phyloP scores from a whole-genome alignment of 176 grass and related monocot genomes.

The Oryza longistaminata region DNA sequence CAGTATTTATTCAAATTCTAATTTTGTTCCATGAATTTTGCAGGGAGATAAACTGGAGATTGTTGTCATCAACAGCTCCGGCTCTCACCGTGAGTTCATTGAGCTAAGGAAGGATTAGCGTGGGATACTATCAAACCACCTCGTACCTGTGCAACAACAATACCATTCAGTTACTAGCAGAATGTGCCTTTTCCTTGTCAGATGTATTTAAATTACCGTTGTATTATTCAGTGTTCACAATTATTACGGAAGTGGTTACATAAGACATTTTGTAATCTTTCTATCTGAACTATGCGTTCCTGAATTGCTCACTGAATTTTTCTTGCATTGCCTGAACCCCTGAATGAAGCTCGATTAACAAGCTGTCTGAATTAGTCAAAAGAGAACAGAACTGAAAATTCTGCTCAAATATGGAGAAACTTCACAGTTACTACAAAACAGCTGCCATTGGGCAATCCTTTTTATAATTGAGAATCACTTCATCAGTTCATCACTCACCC shows the following conservation, averaged over 20 bases:
- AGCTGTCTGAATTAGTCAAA: not conserved
- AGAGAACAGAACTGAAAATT: not conserved
- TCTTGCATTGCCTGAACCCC: not conserved
- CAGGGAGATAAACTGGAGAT: constrained; percentile 76
- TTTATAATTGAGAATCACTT: not conserved
- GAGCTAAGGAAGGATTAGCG: constrained; percentile 59
- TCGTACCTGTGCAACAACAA: not conserved
- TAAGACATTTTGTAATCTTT: not conserved
- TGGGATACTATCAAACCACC: too few species aligned
- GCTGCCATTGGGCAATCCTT: not conserved
- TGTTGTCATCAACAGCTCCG: constrained; percentile 54
- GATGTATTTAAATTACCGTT: not conserved
- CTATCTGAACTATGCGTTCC: not conserved
- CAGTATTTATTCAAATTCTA: not conserved
- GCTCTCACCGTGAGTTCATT: constrained; percentile 45
- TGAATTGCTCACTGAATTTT: not conserved
- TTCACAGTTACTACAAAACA: too few species aligned
- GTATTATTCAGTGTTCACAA: not conserved
- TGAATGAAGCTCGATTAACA: not conserved
- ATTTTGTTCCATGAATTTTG: constrained; percentile 20
- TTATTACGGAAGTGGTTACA: not conserved
- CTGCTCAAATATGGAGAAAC: not conserved
- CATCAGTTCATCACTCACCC: not conserved
- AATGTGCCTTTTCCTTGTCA: not conserved
- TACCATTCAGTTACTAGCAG: not conserved